Evolutionary conservation across 78 protist species (phyloP).

Genomic region (Tieghemostelium lacteum): DNA sequence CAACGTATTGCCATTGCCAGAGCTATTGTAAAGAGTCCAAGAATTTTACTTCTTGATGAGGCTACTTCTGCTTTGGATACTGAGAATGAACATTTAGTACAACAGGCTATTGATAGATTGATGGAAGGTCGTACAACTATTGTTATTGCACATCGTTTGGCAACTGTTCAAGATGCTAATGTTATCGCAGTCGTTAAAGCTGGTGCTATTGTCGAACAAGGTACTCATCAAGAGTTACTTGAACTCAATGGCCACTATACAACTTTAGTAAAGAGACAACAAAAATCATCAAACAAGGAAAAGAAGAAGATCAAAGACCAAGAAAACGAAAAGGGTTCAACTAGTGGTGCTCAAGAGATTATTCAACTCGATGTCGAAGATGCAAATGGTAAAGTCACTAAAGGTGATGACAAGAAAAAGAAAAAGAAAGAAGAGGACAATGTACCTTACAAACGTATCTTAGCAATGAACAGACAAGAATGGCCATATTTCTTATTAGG

Average conservation of each 20-base stretch:
- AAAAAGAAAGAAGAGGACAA: constrained; percentile 20
- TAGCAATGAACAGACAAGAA: constrained; percentile 12
- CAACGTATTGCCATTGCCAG: constrained; percentile 97
- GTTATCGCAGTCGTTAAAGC: constrained; percentile 83
- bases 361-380: neutral
- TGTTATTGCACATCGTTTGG: constrained; percentile 98
- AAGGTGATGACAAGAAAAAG: constrained; percentile 8
- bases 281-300: constrained; percentile 10
- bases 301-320: neutral
- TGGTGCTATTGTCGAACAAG: constrained; percentile 84
- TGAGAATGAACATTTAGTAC: constrained; percentile 91
- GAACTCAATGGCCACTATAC: constrained; percentile 66
- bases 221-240: constrained; percentile 74
- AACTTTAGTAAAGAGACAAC: constrained; percentile 50
- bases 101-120: constrained; percentile 86
- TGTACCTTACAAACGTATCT: constrained; percentile 47
- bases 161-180: constrained; percentile 91
- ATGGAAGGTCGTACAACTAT: constrained; percentile 89
- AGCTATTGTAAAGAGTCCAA: constrained; percentile 93
- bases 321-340: neutral
- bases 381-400: neutral
- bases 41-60: constrained; percentile 97
- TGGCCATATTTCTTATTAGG: constrained; percentile 65
- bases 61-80: constrained; percentile 98
- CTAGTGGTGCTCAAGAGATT: neutral